Base-by-base conservation (phyloP, 345 rosid genomes). In the Psidium friedrichsthalianum region DNA sequence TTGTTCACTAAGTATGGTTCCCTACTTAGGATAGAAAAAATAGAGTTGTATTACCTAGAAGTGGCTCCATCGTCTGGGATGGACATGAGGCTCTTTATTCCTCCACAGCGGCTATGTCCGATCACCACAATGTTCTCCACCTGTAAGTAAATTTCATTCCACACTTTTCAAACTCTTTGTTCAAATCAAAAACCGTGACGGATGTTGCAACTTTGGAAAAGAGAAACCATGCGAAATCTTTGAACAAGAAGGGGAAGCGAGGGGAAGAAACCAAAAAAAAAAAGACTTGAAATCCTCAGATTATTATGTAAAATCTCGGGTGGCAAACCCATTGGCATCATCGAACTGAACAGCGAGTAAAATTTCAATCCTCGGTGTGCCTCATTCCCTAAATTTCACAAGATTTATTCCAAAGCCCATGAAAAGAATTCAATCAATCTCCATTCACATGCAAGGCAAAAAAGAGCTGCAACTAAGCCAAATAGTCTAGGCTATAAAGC, bases 81-180 rank as follows among this genome's bases (percentile, higher is more conserved):
- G 29, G 92, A 87, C 99, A 97, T 96, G 85, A 97, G 99, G 86
- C 98, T 98, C 87, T 94, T 93, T 82, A 96, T 97, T 64, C 99
- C 99, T 51, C 99, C 99, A 86, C 99, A 97, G 83, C 97, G 88
- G 86, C 99, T 97, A 83, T 97, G 99, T 11, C 99, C 99, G 85
- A 97, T 94, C 69, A 97, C 97, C 58, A 96, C 87, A 84, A 97
- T 92, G 82, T 93, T 89, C 93, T 94, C 97, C 93, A 97, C 99
- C 99, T 97, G 88, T 49, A 42, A 84, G 84, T 5, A 83, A 14
- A 69, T 8, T 32, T 10, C 18, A 32, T 69, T 69, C 44, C 78
- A 20, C 24, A 32, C 78, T 69, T 69, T 21, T 16, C 13, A 69
- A 69, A 32, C 47, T 16, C 18, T 21, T 64, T 69, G 36, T 32